These are phyloP conservation scores for Trichosporon coremiiforme DNA, from an alignment of 1,284 basidiomycete species.

Conservation along the genomic window DNA sequence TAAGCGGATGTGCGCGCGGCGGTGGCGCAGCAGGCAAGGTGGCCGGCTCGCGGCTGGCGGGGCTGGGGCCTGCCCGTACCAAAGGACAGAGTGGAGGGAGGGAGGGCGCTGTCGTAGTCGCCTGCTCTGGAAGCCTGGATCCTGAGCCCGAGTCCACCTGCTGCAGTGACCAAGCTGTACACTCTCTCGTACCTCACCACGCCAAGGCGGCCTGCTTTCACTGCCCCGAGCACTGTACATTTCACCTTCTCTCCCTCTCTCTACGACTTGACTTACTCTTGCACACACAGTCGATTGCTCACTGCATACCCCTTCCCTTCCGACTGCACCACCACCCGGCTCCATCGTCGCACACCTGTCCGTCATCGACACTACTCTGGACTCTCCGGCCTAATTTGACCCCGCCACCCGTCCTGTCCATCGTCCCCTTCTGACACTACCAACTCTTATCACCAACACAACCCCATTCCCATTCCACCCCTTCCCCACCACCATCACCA, in stretches of 20 bases:
- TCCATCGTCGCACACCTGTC: background rate
- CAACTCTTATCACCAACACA: background rate
- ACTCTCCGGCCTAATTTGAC: constrained; percentile 1
- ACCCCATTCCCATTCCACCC: constrained; percentile 10
- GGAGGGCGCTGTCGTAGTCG: background rate
- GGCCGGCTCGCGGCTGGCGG: background rate
- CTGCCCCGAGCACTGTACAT: background rate
- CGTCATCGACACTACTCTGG: background rate
- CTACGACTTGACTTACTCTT: background rate
- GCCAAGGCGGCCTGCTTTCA: background rate
- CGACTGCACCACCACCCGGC: no score
- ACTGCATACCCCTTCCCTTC: background rate
- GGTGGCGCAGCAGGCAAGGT: background rate
- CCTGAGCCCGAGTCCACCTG: no score
- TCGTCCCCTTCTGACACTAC: background rate
- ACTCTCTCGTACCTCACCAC: no score
- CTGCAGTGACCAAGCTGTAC: no score
- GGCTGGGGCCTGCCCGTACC: background rate
- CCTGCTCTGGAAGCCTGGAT: no score
- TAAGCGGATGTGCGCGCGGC: background rate
- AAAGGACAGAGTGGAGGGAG: background rate
- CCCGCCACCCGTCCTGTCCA: constrained; percentile 2
- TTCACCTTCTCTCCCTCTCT: background rate
- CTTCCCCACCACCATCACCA: constrained; percentile 21
- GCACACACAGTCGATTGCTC: background rate